Percentiles rank a stretch among this genome's conserved stretches.
Conservation (phyloP, 139 green algal species). For the Ulvella scutata region DNA sequence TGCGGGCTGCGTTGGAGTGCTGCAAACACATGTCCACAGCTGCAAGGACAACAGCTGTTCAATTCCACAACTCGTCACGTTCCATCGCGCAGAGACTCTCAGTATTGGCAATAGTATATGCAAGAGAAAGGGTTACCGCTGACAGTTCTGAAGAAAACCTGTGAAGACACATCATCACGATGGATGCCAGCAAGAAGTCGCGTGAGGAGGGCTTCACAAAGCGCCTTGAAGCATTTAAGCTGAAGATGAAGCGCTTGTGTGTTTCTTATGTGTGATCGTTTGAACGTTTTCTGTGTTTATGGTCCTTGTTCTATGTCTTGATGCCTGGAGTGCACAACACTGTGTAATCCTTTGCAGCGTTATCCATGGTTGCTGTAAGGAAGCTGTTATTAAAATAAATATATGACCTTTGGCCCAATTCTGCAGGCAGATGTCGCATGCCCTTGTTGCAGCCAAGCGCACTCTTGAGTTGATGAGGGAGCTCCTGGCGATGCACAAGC, state of each 20-base stretch:
- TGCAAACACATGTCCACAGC: too few relatives aligned
- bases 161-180: too few relatives aligned
- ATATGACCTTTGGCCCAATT: neutral
- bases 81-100: too few relatives aligned
- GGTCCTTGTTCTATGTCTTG: neutral
- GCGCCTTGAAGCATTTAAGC: neutral
- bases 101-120: too few relatives aligned
- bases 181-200: neutral
- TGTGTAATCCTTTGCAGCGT: neutral
- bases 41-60: too few relatives aligned
- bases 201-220: neutral
- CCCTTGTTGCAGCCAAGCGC: neutral
- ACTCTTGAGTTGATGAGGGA: slow-evolving; percentile 6
- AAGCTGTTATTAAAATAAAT: neutral
- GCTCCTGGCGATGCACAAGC: slow-evolving; percentile 4
- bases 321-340: neutral
- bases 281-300: too few relatives aligned
- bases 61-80: too few relatives aligned
- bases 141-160: too few relatives aligned
- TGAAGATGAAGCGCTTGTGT: neutral
- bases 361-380: neutral
- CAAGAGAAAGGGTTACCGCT: too few relatives aligned
- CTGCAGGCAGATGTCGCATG: slow-evolving; percentile 1
- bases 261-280: too few relatives aligned
- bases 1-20: too few relatives aligned